Conservation (phyloP, 2,329 filamentous ascomycete genomes). For the Phoma sp. region DNA sequence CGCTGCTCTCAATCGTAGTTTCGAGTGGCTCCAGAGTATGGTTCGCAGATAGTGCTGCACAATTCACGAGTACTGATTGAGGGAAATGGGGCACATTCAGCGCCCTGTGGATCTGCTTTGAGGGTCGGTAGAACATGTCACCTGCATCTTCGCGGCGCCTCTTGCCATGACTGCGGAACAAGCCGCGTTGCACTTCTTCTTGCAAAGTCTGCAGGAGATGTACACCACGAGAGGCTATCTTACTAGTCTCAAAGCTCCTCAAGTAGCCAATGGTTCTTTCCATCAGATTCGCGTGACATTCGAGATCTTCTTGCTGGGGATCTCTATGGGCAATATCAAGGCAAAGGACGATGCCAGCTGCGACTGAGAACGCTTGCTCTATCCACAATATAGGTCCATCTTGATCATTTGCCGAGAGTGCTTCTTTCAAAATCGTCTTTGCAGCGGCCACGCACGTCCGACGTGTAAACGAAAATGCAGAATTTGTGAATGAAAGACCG, state of each 20-base stretch:
- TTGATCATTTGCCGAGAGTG: constrained; percentile 38
- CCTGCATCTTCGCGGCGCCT: background rate
- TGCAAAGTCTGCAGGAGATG: constrained; percentile 16
- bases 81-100: too few relatives aligned
- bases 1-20: background rate
- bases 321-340: constrained; percentile 48
- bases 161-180: background rate
- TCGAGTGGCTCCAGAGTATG: too few relatives aligned
- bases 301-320: constrained; percentile 14
- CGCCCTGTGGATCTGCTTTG: background rate
- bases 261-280: constrained; percentile 17
- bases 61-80: too few relatives aligned
- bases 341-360: constrained; percentile 48
- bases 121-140: background rate
- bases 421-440: constrained; percentile 49
- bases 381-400: constrained; percentile 49
- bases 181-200: constrained; percentile 12
- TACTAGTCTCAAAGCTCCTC: constrained; percentile 11
- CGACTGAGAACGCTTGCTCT: constrained; percentile 51
- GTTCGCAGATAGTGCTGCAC: too few relatives aligned
- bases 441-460: constrained; percentile 50
- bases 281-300: constrained; percentile 14
- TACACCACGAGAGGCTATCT: constrained; percentile 22
- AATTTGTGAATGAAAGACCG: constrained; percentile 47
- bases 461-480: constrained; percentile 47